Base-by-base conservation (phyloP, 1,284 basidiomycete species). In the Cystobasidium slooffiae region DNA sequence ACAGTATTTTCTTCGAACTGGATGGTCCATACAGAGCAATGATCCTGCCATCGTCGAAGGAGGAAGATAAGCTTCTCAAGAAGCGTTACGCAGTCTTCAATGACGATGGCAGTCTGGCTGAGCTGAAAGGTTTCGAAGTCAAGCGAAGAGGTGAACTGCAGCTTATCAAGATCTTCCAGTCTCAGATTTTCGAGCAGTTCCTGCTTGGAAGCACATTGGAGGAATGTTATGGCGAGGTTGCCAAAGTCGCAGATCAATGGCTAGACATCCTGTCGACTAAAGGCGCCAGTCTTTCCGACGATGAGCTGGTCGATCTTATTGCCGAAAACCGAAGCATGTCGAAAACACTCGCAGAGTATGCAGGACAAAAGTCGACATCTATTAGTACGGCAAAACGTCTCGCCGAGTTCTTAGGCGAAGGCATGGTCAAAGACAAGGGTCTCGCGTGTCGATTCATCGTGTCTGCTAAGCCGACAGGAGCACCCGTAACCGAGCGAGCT, bases 81-180 rank as follows among this genome's bases (percentile, higher is more conserved):
- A 99, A 99, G 83, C 92, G 97, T 62, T 99, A 99, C 80, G 97
- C 97, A 5, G 97, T 99, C n/a, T 99, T 99, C 86, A 96, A 99
- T 80, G 92, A 94, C 77, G 96, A 99, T 80, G 97, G 97, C 1
- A 92, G 92, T 16, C 87, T 99, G 1, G 97, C 97, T 1, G 97
- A 99, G 82, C 85, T 99, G 79, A 99, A 99, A 81, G 97, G 97
- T 0, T 99, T 99, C 84, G 97, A 99, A 82, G 95, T 99, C 77
- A 99, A 99, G 84, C 91, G 97, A 74, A 88, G 97, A 68, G 97
- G 97, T 58, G 97, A 99, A 83, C 86, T 99, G 68, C 97, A 99
- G 81, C 89, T 99, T 80, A 97, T 99, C 90, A 99, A 99, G 85
- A 97, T 96, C 79, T 99, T 99, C 87, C 97, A 99, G 82, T 94